These are phyloP conservation scores for Fennellomyces sp. DNA, from an alignment of 371 early-diverging fungal genomes.

Conservation along the genomic window DNA sequence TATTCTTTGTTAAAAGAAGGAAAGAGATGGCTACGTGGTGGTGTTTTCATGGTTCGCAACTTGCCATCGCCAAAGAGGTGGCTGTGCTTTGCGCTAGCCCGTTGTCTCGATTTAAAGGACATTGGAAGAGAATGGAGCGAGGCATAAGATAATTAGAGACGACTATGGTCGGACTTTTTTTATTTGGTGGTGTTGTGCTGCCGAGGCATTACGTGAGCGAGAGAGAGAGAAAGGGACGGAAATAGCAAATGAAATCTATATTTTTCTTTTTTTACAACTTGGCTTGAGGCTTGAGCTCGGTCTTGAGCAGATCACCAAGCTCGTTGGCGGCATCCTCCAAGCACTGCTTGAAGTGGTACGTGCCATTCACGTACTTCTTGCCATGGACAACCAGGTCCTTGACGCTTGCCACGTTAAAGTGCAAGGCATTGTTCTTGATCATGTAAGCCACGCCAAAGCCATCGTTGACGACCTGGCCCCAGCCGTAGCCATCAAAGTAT, in stretches of 20 bases:
- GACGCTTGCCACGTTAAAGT: conserved; percentile 85
- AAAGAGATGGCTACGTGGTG: too few species aligned
- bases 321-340: conserved; percentile 71
- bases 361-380: conserved; percentile 44
- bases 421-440: conserved; percentile 81
- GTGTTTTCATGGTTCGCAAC: background rate
- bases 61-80: conserved; percentile 53
- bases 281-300: conserved; percentile 50
- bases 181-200: background rate
- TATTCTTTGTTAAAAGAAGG: too few species aligned
- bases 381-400: conserved; percentile 53
- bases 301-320: conserved; percentile 70
- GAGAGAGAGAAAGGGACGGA: background rate
- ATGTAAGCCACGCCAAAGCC: conserved; percentile 96
- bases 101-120: conserved; percentile 49
- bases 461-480: conserved; percentile 95
- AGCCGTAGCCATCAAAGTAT: conserved; percentile 92
- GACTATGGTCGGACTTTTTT: background rate
- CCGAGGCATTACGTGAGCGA: too few species aligned
- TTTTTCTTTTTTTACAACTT: conserved; percentile 38
- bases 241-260: background rate
- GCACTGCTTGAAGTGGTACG: conserved; percentile 58
- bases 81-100: conserved; percentile 41
- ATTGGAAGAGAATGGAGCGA: conserved; percentile 13
- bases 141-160: too few species aligned